Evolutionary conservation across 768 basidiomycete species (phyloP).

Genomic region (Boletus huronensis): DNA sequence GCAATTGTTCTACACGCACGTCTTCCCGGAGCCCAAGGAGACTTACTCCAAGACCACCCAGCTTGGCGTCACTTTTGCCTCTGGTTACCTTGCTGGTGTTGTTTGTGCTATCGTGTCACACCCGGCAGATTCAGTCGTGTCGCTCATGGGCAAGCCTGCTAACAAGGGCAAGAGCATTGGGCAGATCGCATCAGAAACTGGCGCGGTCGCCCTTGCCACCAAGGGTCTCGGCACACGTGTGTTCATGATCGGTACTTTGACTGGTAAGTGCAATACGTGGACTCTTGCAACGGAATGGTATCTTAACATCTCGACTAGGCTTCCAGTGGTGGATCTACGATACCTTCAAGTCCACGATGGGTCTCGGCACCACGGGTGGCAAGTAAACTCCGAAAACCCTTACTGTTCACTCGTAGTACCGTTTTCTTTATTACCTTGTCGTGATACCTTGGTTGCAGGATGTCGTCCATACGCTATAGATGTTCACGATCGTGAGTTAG

Average conservation of each 20-base stretch:
- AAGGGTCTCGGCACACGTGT: conserved; percentile 87
- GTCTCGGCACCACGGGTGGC: conserved; percentile 83
- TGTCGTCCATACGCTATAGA: conserved; percentile 1
- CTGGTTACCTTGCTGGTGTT: conserved; percentile 94
- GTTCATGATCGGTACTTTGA: conserved; percentile 70
- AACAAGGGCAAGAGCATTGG: conserved; percentile 81
- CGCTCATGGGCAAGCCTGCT: conserved; percentile 84
- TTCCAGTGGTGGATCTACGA: conserved; percentile 97
- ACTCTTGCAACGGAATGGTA: neutral
- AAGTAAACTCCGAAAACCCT: conserved; percentile 48
- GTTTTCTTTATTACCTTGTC: neutral
- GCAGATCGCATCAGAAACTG: conserved; percentile 66
- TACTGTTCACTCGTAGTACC: neutral
- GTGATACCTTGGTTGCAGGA: conserved; percentile 1
- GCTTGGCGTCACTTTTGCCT: conserved; percentile 84
- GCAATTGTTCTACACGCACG: conserved; percentile 81
- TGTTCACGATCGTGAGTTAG: neutral
- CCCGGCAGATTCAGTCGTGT: conserved; percentile 90
- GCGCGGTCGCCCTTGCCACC: conserved; percentile 60
- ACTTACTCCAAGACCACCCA: conserved; percentile 78
- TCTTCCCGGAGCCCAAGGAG: conserved; percentile 77
- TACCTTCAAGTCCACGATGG: conserved; percentile 78
- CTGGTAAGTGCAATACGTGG: conserved; percentile 27
- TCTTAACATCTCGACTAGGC: conserved; percentile 38
- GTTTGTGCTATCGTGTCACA: conserved; percentile 95